Conservation (phyloP, 2,329 filamentous ascomycete genomes). For the Massarina eburnea region DNA sequence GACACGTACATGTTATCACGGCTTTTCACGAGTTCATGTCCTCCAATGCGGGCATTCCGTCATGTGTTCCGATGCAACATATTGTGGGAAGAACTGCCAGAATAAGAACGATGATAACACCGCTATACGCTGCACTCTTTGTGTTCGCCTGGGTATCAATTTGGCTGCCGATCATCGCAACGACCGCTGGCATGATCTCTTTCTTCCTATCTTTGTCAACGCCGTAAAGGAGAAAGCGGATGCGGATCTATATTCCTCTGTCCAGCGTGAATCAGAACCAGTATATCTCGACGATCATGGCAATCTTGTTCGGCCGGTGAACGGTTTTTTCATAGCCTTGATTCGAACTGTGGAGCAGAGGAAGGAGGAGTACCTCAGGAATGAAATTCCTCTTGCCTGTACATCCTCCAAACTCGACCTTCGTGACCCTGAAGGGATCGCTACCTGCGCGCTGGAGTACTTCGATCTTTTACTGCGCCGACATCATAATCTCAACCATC, state of each 20-base stretch:
- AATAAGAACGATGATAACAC: not conserved
- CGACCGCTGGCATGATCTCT: not conserved
- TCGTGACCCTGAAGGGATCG: not conserved
- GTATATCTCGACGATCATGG: not conserved
- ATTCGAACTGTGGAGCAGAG: not conserved
- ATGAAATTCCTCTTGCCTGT: not conserved
- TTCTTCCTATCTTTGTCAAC: not conserved
- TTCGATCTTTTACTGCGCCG: not conserved
- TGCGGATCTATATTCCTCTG: not conserved
- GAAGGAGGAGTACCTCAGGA: not conserved
- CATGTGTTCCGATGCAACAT: not conserved
- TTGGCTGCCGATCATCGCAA: not conserved
- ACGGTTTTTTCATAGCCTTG: not conserved
- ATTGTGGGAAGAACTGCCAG: not conserved
- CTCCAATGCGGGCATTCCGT: not conserved
- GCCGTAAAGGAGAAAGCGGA: not conserved
- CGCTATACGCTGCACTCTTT: not conserved
- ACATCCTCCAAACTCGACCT: not conserved
- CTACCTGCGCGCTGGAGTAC: not conserved
- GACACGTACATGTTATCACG: not conserved
- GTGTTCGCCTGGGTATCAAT: not conserved
- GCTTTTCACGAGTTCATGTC: not conserved
- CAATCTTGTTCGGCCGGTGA: not conserved
- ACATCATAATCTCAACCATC: not conserved
- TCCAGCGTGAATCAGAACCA: not conserved